phyloP scores from a whole-genome alignment of 2,329 filamentous ascomycete genomes.

The Dactylellina cionopaga region DNA sequence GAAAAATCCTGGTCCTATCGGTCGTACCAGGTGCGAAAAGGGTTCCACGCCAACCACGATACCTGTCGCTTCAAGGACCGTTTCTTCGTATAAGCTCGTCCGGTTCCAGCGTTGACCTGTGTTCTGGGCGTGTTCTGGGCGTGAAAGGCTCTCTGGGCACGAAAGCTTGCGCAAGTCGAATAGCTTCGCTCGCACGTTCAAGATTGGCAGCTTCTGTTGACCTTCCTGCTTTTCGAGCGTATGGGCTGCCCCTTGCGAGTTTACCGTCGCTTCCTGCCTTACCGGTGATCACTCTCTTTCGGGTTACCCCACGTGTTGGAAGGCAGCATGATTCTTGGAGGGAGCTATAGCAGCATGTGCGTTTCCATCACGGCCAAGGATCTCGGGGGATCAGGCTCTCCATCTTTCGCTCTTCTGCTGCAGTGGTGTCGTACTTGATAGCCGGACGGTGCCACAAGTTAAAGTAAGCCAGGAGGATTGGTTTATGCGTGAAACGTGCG shows the following conservation, averaged over 20 bases:
- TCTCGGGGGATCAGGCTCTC: neutral
- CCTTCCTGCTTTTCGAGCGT: slow-evolving; percentile 9
- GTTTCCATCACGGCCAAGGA: slow-evolving; percentile 10
- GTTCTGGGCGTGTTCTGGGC: too few relatives aligned
- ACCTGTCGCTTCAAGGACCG: neutral
- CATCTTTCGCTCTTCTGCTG: too few relatives aligned
- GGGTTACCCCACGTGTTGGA: slow-evolving; percentile 36
- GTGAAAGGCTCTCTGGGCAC: too few relatives aligned
- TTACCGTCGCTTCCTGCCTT: slow-evolving; percentile 36
- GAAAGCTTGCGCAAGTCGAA: neutral
- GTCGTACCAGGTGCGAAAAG: slow-evolving; percentile 6
- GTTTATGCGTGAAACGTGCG: slow-evolving; percentile 19
- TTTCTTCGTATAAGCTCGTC: neutral
- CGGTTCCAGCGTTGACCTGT: neutral
- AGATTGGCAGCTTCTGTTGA: slow-evolving; percentile 16
- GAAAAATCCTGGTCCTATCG: slow-evolving; percentile 22
- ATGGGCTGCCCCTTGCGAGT: slow-evolving; percentile 17
- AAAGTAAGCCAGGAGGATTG: neutral
- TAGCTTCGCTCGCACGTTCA: too few relatives aligned
- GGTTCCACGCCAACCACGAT: slow-evolving; percentile 1
- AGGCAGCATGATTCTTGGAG: slow-evolving; percentile 26
- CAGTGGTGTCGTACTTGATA: too few relatives aligned
- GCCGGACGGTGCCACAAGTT: too few relatives aligned
- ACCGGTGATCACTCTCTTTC: neutral
- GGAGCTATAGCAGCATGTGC: slow-evolving; percentile 12